These are phyloP conservation scores for Fagus crenata DNA, from an alignment of 306 rosid species.

Conservation along the genomic window DNA sequence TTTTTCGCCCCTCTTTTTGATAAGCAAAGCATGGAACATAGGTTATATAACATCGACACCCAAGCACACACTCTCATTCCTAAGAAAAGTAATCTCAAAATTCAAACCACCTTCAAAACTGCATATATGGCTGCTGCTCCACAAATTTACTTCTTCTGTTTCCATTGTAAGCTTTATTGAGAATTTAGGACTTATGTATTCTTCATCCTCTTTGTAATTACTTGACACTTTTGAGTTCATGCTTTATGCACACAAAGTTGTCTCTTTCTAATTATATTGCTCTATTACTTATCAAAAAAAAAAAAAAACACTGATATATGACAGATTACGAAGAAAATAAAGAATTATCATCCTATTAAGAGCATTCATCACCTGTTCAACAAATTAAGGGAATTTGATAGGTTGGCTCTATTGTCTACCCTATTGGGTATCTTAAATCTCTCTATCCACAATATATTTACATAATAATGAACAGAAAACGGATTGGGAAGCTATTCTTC, in stretches of 20 bases:
- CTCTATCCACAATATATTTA: not conserved
- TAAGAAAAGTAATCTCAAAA: too few species aligned
- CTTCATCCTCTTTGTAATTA: too few species aligned
- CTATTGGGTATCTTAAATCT: not conserved
- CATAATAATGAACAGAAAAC: not conserved
- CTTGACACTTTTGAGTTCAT: too few species aligned
- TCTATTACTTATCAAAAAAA: too few species aligned
- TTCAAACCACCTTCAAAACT: too few species aligned
- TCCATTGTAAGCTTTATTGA: too few species aligned
- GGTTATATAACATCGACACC: constrained; percentile 10
- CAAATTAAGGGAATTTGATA: not conserved
- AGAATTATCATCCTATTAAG: not conserved
- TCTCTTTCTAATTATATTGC: too few species aligned
- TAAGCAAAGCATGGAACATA: not conserved
- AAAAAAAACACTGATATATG: too few species aligned
- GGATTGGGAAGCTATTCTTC: not conserved
- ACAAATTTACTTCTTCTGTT: not conserved
- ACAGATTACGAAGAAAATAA: too few species aligned
- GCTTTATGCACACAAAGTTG: too few species aligned
- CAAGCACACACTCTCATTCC: not conserved
- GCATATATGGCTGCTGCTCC: not conserved
- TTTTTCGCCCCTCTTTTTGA: not conserved
- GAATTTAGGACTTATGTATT: too few species aligned
- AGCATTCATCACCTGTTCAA: not conserved
- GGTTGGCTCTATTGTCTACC: not conserved